phyloP scores from a whole-genome alignment of 2,329 filamentous ascomycete genomes.

The Aspergillus brasiliensis region DNA sequence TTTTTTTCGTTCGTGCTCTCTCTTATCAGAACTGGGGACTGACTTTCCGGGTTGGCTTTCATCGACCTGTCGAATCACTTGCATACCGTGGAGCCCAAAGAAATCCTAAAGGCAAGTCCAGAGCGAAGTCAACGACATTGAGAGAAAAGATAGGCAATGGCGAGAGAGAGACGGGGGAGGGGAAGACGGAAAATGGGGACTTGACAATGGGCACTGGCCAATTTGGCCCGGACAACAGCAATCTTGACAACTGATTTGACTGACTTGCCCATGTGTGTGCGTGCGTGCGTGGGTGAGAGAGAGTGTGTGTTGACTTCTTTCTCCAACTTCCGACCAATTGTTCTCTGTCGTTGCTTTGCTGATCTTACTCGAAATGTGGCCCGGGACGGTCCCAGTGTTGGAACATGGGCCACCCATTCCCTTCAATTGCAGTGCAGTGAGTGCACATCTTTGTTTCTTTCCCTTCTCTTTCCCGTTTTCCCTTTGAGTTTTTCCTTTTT shows the following conservation, averaged over 20 bases:
- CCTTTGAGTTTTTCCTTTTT: constrained; percentile 5
- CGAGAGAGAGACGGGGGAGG: no score
- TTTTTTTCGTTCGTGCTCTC: constrained; percentile 8
- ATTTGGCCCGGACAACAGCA: constrained; percentile 1
- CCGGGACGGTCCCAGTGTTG: neutral
- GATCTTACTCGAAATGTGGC: constrained; percentile 17
- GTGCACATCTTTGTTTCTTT: neutral
- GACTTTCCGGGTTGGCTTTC: neutral
- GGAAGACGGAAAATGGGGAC: neutral
- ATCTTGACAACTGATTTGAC: constrained; percentile 9
- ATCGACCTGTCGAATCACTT: neutral
- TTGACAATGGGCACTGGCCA: neutral
- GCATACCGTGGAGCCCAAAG: constrained; percentile 3
- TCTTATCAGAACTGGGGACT: constrained; percentile 1
- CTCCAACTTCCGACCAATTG: neutral
- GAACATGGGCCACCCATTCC: neutral
- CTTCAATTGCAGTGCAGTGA: neutral
- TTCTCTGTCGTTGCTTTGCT: constrained; percentile 1
- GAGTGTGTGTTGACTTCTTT: neutral
- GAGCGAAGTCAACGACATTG: constrained; percentile 2
- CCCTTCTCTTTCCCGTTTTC: constrained; percentile 6
- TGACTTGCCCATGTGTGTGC: neutral
- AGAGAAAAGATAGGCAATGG: neutral
- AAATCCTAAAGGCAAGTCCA: constrained; percentile 5
- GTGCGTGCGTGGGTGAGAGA: neutral